Evolutionary conservation across 2,329 filamentous ascomycete genomes (phyloP).

Genomic region (Monosporascus sp.): DNA sequence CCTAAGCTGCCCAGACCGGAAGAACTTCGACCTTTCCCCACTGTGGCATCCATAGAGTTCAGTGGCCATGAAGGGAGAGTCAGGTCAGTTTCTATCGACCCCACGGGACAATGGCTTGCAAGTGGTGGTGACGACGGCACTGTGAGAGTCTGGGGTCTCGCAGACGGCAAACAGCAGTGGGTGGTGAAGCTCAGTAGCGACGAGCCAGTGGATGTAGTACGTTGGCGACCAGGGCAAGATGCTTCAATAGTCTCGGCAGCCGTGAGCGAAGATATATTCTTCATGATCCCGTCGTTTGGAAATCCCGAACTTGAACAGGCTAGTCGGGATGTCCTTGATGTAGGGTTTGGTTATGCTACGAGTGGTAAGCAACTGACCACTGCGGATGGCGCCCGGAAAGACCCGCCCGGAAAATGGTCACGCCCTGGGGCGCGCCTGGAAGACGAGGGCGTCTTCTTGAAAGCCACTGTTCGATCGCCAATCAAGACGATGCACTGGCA

Average conservation of each 20-base stretch:
- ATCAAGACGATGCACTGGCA: conserved; percentile 94
- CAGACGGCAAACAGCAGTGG: conserved; percentile 85
- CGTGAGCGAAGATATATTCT: conserved; percentile 77
- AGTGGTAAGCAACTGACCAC: conserved; percentile 54
- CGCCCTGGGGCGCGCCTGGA: conserved; percentile 70
- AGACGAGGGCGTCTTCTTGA: conserved; percentile 72
- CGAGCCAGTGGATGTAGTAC: conserved; percentile 75
- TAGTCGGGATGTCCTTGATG: conserved; percentile 73
- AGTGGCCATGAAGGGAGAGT: conserved; percentile 85
- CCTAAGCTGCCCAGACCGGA: conserved; percentile 91
- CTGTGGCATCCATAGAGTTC: conserved; percentile 81
- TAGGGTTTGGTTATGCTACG: conserved; percentile 90
- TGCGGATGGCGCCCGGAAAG: conserved; percentile 59
- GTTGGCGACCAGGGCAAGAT: conserved; percentile 83
- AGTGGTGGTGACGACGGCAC: conserved; percentile 93
- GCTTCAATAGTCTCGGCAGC: conserved; percentile 77
- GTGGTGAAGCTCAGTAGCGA: conserved; percentile 72
- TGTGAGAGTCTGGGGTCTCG: conserved; percentile 82
- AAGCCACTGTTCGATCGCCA: conserved; percentile 71
- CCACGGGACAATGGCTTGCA: conserved; percentile 78
- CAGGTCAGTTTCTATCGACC: conserved; percentile 77
- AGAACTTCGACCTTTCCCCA: conserved; percentile 92
- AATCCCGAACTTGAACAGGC: conserved; percentile 68
- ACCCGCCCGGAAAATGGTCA: conserved; percentile 74
- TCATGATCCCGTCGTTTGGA: conserved; percentile 70